phyloP scores from a whole-genome alignment of 805 yeast species.

The Candida orba region DNA sequence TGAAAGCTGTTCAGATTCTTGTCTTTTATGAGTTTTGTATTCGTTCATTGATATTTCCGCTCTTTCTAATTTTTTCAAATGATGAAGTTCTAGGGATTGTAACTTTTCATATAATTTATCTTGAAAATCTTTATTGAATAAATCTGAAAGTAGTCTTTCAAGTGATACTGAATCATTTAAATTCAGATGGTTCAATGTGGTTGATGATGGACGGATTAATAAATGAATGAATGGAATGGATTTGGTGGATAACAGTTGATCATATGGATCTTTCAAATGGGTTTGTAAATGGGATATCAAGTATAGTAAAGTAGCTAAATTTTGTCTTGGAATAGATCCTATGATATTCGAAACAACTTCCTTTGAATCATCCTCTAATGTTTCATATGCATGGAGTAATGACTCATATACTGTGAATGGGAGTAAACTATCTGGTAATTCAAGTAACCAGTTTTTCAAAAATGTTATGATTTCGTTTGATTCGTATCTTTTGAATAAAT shows the following conservation, averaged over 20 bases:
- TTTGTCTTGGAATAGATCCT: conserved; percentile 25
- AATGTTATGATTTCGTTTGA: conserved; percentile 28
- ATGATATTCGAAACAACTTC: conserved; percentile 7
- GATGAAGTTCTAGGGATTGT: conserved; percentile 11
- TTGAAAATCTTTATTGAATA: conserved; percentile 9
- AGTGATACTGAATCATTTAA: conserved; percentile 9
- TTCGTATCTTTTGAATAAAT: conserved; percentile 7
- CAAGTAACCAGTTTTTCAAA: conserved; percentile 49
- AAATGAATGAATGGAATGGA: conserved; percentile 22
- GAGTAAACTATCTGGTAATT: conserved; percentile 51
- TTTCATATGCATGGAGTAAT: conserved; percentile 11
- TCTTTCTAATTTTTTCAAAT: conserved; percentile 12
- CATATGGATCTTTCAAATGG: conserved; percentile 4
- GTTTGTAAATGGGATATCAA: conserved; percentile 15
- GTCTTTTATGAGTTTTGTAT: conserved; percentile 8
- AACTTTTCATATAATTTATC: conserved; percentile 10
- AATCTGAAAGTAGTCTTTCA: conserved; percentile 9
- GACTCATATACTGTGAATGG: conserved; percentile 29
- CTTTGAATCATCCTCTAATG: conserved; percentile 3
- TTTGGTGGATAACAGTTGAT: conserved; percentile 1
- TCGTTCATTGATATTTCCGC: conserved; percentile 12
- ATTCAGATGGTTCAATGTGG: conserved; percentile 5
- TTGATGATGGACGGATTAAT: conserved; percentile 19
- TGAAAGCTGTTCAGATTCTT: conserved; percentile 5
- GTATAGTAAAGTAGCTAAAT: conserved; percentile 19